Evolutionary conservation across 495 filamentous ascomycete genomes (phyloP), one percentile per base, ranked within the genome.

Genomic region (Xylaria flabelliformis): DNA sequence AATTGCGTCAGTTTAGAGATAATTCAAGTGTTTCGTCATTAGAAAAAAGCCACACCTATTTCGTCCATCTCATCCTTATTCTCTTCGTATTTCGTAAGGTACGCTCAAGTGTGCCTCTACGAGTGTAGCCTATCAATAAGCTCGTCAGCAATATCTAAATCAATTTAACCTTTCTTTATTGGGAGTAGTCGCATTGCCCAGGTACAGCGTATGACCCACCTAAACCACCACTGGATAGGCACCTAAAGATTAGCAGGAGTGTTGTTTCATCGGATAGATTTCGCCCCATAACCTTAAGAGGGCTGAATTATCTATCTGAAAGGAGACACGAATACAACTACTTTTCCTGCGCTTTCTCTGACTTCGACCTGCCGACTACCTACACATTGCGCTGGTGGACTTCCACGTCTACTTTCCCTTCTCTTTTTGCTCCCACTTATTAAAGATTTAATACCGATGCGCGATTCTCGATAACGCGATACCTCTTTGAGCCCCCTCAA

Each of bases 401-500:
- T 72, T 68, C 64, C 61, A 34, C 62, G 42, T 75, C 75, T 71
- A 61, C 70, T 64, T 73, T 56, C 65, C 66, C 58, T 74, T 70
- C 69, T 48, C 70, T 73, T 67, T 69, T 69, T 67, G 39, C 55
- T 68, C 55, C 61, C 51, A 67, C 64, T 39, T 67, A 76, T 72
- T 71, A 71, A 59, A 73, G 72, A 72, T 76, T 75, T 77, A 79
- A 72, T 76, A 70, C 66, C 72, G 71, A 79, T 77, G 75, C 67
- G 72, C 75, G 67, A 39, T 55, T 63, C 69, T 69, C 63, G 74
- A 74, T 77, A 73, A 76, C 74, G 73, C 75, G 74, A 76, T 63
- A 62, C 24, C 46, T 55, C 24, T 21, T 61, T 61, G 58, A 61
- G 34, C 73, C 73, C 26, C 26, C 26, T 29, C 26, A 29, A 29